Conservation (phyloP, 306 rosid species). For the Cyamopsis tetragonoloba region DNA sequence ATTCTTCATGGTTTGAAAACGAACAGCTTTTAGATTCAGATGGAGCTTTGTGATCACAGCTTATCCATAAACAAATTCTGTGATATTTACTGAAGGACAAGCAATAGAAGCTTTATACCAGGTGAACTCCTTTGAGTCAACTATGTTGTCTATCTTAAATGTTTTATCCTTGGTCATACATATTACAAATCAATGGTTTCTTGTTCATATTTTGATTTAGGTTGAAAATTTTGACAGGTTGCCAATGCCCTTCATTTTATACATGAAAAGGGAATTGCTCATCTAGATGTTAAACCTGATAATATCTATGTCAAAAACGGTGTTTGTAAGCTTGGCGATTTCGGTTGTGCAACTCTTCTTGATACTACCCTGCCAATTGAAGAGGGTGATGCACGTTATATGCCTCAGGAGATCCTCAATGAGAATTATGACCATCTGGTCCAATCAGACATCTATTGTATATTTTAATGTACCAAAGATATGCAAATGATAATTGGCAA, state of each 20-base stretch:
- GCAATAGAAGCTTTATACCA: slow-evolving; percentile 47
- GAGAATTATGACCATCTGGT: slow-evolving; percentile 65
- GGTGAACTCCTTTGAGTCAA: no score
- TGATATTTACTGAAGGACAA: slow-evolving; percentile 38
- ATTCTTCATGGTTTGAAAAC: slow-evolving; percentile 73
- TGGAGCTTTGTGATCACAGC: slow-evolving; percentile 73
- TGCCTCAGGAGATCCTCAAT: slow-evolving; percentile 74
- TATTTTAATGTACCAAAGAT: slow-evolving; percentile 4
- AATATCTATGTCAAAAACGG: slow-evolving; percentile 68
- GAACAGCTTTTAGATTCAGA: slow-evolving; percentile 69
- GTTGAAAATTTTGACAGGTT: slow-evolving; percentile 37
- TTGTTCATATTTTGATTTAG: slow-evolving; percentile 5
- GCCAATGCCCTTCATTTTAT: slow-evolving; percentile 55
- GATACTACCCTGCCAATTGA: slow-evolving; percentile 69
- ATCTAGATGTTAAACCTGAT: slow-evolving; percentile 75
- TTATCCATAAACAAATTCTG: slow-evolving; percentile 38
- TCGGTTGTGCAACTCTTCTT: slow-evolving; percentile 70
- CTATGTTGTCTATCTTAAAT: no score
- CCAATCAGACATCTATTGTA: slow-evolving; percentile 59
- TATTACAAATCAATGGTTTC: background rate
- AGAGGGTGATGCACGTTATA: slow-evolving; percentile 87
- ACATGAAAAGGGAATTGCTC: slow-evolving; percentile 63
- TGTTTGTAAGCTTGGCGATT: slow-evolving; percentile 84
- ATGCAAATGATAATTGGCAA: slow-evolving; percentile 7
- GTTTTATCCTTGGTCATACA: no score